These are phyloP conservation scores for Zygosaccharomyces lentus DNA, from an alignment of 805 yeast species.

Conservation along the genomic window DNA sequence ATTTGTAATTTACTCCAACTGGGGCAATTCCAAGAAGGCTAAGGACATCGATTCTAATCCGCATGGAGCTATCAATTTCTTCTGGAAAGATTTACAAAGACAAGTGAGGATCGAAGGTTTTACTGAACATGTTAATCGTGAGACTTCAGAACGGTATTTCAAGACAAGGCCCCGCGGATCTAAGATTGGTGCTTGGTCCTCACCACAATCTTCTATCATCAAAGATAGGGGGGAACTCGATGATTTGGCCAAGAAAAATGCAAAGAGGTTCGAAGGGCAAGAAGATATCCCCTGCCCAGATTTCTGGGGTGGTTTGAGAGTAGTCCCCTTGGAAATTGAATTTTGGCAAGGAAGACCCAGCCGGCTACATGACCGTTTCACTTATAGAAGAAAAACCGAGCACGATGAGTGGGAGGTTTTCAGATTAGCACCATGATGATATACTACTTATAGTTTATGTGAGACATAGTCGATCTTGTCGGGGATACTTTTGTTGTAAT, in stretches of 20 bases:
- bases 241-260: conserved; percentile 42
- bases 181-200: conserved; percentile 94
- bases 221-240: conserved; percentile 61
- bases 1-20: conserved; percentile 83
- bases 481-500: conserved; percentile 15
- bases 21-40: conserved; percentile 83
- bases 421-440: conserved; percentile 67
- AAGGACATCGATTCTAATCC: conserved; percentile 67
- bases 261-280: conserved; percentile 53
- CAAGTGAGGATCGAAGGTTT: conserved; percentile 91
- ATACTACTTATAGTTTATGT: conserved; percentile 4
- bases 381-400: conserved; percentile 54
- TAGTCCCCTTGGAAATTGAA: conserved; percentile 85
- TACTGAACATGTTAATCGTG: conserved; percentile 67
- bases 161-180: conserved; percentile 89
- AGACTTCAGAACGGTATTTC: conserved; percentile 73
- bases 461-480: conserved; percentile 12
- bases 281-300: conserved; percentile 85
- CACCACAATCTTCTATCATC: conserved; percentile 74
- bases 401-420: conserved; percentile 55
- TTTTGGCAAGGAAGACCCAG: conserved; percentile 96
- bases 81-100: conserved; percentile 88
- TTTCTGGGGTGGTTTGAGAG: conserved; percentile 91
- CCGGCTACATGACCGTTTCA: conserved; percentile 85
- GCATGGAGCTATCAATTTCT: conserved; percentile 78